phyloP scores from a whole-genome alignment of 306 rosid species.

The Begonia fuchsioides region DNA sequence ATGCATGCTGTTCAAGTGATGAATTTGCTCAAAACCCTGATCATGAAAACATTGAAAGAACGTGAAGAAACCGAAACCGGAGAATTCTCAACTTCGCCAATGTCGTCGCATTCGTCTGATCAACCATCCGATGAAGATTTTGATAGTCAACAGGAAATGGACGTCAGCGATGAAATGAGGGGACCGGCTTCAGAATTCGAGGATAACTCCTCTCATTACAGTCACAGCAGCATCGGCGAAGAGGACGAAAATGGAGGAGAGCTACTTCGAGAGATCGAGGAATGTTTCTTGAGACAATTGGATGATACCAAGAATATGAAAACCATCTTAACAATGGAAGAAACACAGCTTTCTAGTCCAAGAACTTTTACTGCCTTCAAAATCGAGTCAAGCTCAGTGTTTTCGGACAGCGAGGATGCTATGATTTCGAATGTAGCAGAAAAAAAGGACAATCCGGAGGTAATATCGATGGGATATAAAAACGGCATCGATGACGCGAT shows the following conservation, averaged over 20 bases:
- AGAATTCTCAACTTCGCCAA: constrained; percentile 39
- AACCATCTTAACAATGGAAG: constrained; percentile 18
- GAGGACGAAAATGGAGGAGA: constrained; percentile 38
- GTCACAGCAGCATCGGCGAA: constrained; percentile 36
- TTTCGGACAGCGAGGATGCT: constrained; percentile 23
- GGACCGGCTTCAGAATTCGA: constrained; percentile 29
- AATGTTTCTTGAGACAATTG: constrained; percentile 48
- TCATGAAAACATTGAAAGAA: constrained; percentile 59
- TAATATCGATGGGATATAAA: constrained; percentile 23
- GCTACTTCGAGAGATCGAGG: constrained; percentile 42
- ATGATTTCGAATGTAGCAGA: constrained; percentile 11
- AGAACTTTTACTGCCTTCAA: constrained; percentile 28
- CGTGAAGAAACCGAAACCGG: constrained; percentile 52
- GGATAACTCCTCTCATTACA: constrained; percentile 26
- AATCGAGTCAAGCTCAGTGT: constrained; percentile 23
- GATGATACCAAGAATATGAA: constrained; percentile 16
- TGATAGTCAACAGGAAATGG: constrained; percentile 59
- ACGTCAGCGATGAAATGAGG: constrained; percentile 43
- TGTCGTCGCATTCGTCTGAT: constrained; percentile 58
- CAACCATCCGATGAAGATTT: constrained; percentile 48
- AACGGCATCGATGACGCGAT: constrained; percentile 26
- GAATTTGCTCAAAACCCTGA: constrained; percentile 86
- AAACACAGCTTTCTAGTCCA: constrained; percentile 16
- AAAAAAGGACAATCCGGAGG: constrained; percentile 17
- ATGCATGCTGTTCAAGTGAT: constrained; percentile 99